Evolutionary conservation across 2,329 filamentous ascomycete genomes (phyloP).

Genomic region (Intubia oerlemansii): DNA sequence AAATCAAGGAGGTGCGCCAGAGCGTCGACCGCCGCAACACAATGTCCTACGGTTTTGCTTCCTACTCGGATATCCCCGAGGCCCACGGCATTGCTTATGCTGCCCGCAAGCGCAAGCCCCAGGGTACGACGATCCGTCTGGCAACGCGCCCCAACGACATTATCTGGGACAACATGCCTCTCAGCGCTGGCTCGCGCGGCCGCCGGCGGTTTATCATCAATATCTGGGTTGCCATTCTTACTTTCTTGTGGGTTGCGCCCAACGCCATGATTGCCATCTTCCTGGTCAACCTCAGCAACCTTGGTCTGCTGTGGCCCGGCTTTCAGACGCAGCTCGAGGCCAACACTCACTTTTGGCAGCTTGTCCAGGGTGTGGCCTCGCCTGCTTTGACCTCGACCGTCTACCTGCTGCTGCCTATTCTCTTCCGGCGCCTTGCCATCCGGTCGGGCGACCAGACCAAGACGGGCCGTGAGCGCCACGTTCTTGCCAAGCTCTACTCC

Average conservation of each 20-base stretch:
- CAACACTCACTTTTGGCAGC: slow-evolving; percentile 53
- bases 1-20: slow-evolving; percentile 66
- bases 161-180: slow-evolving; percentile 82
- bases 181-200: slow-evolving; percentile 44
- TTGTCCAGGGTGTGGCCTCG: slow-evolving; percentile 79
- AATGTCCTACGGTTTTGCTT: slow-evolving; percentile 85
- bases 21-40: slow-evolving; percentile 74
- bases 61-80: slow-evolving; percentile 71
- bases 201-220: slow-evolving; percentile 62
- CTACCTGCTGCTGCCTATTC: slow-evolving; percentile 71
- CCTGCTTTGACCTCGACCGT: slow-evolving; percentile 73
- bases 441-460: slow-evolving; percentile 78
- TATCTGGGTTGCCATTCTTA: slow-evolving; percentile 64
- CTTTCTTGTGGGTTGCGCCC: slow-evolving; percentile 69
- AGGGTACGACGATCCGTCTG: slow-evolving; percentile 54
- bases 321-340: slow-evolving; percentile 45
- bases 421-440: slow-evolving; percentile 74
- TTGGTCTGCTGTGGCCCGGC: slow-evolving; percentile 57
- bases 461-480: slow-evolving; percentile 77
- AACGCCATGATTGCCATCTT: slow-evolving; percentile 94
- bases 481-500: slow-evolving; percentile 71
- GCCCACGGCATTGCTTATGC: slow-evolving; percentile 75
- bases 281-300: slow-evolving; percentile 62
- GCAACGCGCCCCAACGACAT: slow-evolving; percentile 79
- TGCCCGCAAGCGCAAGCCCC: slow-evolving; percentile 58